Evolutionary conservation across 1,284 basidiomycete species (phyloP).

Genomic region (Sparassis latifolia): DNA sequence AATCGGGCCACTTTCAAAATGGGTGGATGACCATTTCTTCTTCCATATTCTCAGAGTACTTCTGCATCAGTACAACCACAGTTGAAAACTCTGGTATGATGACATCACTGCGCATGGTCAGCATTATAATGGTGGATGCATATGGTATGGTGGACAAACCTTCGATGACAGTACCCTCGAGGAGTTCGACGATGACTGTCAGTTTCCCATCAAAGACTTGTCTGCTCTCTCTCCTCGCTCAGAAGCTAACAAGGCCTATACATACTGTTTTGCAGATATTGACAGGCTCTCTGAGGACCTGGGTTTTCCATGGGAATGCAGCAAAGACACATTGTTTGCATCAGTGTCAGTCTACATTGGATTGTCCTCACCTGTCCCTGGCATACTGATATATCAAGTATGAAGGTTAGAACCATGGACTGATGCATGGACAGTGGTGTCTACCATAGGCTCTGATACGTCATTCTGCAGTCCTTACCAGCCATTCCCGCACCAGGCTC

Average conservation of each 20-base stretch:
- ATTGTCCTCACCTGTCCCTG: no score
- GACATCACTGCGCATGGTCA: background rate
- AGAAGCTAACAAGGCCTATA: conserved; percentile 4
- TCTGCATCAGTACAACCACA: conserved; percentile 3
- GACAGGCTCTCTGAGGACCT: no score
- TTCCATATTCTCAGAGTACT: background rate
- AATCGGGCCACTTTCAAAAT: conserved; percentile 2
- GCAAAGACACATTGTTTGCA: no score
- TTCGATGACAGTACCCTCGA: conserved; percentile 6
- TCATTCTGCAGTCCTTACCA: no score
- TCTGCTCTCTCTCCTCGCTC: conserved; percentile 6
- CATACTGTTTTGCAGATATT: conserved; percentile 15
- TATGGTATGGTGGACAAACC: conserved; percentile 24
- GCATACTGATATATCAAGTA: no score
- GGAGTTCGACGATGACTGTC: conserved; percentile 17
- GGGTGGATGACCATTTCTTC: conserved; percentile 10
- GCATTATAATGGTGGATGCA: conserved; percentile 19
- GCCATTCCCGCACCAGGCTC: no score
- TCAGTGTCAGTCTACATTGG: no score
- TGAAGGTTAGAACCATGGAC: no score
- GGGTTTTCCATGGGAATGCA: no score
- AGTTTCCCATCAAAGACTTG: conserved; percentile 8
- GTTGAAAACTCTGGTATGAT: background rate
- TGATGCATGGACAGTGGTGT: no score
- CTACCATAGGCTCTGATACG: no score